Percentiles rank a stretch among this genome's conserved stretches.
phyloP scores from a whole-genome alignment of 768 basidiomycete genomes.

The Leucosporidium creatinivorum region DNA sequence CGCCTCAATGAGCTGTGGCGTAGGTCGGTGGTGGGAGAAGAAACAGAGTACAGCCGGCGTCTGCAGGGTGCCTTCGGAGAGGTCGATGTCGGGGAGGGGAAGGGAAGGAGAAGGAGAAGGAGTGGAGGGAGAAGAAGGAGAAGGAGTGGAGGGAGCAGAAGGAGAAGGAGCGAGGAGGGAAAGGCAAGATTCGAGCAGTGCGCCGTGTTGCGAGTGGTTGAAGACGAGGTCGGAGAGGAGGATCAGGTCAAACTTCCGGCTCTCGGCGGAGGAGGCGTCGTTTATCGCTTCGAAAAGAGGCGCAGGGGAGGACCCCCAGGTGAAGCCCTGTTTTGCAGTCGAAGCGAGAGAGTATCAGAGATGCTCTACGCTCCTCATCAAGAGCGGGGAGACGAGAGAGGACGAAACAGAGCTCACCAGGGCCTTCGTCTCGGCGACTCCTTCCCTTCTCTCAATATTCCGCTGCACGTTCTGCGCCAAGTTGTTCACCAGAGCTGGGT shows the following conservation, averaged over 20 bases:
- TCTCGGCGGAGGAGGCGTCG: conserved; percentile 10
- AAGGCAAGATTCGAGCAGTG: conserved; percentile 63
- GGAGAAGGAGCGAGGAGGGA: conserved; percentile 23
- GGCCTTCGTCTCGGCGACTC: conserved; percentile 12
- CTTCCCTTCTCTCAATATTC: conserved; percentile 47
- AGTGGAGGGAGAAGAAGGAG: background rate
- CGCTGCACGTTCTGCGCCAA: conserved; percentile 58
- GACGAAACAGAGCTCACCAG: conserved; percentile 22
- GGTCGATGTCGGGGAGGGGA: conserved; percentile 5
- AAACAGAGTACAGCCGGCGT: conserved; percentile 32
- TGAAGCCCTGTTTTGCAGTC: conserved; percentile 57
- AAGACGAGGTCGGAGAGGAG: conserved; percentile 79
- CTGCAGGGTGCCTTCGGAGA: background rate
- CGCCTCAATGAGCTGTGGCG: conserved; percentile 23
- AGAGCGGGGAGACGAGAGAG: background rate
- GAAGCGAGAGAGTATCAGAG: conserved; percentile 38
- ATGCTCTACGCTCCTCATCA: conserved; percentile 27
- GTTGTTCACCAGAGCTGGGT: conserved; percentile 65
- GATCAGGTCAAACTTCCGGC: conserved; percentile 60
- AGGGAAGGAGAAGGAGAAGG: background rate
- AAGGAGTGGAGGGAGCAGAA: background rate
- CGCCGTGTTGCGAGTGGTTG: conserved; percentile 59
- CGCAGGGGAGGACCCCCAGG: conserved; percentile 63
- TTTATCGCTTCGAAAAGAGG: conserved; percentile 43
- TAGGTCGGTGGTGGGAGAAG: conserved; percentile 35